Base-by-base conservation (phyloP, 2,329 filamentous ascomycete species). In the Cadophora luteo-olivacea region DNA sequence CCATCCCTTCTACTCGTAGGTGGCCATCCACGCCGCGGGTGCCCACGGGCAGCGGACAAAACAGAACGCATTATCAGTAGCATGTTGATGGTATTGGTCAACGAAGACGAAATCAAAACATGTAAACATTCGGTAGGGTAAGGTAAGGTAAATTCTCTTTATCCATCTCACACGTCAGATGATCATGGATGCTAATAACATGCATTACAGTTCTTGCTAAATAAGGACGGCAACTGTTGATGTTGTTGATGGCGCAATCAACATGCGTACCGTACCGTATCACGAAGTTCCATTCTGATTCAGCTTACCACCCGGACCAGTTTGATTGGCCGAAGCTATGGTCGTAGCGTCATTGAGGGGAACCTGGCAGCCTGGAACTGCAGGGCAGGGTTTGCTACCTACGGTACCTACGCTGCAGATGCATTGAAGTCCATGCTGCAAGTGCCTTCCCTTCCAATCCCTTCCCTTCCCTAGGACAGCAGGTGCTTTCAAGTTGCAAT, bases 291-390 rank as follows among this genome's bases (percentile, higher is more conserved):
- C 33, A 36, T 36, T 48, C 38, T 48, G 58, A 32, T 61, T 52
- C 65, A 52, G 69, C 63, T 72, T 70, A 69, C 58, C 55, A 65
- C 64, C 29, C 8, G 12, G 9, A 12, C 29, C 38, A 6, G 14
- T 12, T 1, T 70, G 70, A 74, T 74, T 74, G 72, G 72, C 38
- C 57, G 22, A 33, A 69, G 66, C 70, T 69, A 55, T 25, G 36
- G 55, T 57, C 24, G 52, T 60, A 45, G 69, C 69, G 71, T 70
- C 68, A 72, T 70, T 64, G 38, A 65, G 62, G 57, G 38, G 60
- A 49, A 41, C 55, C 55, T 38, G 32, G 45, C 8, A 16, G 22
- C 7, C 33, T 41, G 32, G 4, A 41, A 36, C 45, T 57, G 22
- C 63, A 19, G 14, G 38, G 57, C 29, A 29, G 29, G 29, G 29